A percentile compares a stretch with the other conserved stretches of the same genome.
Conservation (phyloP, 345 rosid genomes). For the Populus ilicifolia region DNA sequence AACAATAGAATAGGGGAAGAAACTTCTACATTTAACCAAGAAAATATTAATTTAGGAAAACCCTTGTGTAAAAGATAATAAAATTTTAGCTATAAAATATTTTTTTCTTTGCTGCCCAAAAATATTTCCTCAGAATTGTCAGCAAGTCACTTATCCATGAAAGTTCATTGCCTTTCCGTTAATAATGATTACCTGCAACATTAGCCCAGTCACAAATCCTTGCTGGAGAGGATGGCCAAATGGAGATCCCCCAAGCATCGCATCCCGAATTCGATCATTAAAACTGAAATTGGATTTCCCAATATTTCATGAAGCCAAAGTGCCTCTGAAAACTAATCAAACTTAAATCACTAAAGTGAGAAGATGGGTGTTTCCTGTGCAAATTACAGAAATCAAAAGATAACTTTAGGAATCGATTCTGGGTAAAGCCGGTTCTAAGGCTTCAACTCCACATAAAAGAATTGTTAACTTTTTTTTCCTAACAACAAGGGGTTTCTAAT, state of each 20-base stretch:
- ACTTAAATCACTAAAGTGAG: not conserved
- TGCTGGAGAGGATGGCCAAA: slow-evolving; percentile 97
- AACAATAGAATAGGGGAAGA: not conserved
- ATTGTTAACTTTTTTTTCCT: not conserved
- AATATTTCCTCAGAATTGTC: not conserved
- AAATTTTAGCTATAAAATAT: no score
- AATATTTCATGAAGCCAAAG: slow-evolving; percentile 8
- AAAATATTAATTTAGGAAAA: not conserved
- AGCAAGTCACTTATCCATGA: not conserved
- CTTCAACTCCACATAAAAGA: not conserved
- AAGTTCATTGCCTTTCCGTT: not conserved
- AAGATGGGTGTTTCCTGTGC: not conserved
- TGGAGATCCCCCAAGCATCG: slow-evolving; percentile 95
- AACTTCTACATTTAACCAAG: not conserved
- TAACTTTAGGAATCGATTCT: not conserved
- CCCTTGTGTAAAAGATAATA: no score
- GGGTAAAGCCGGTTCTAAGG: not conserved
- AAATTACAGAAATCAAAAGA: not conserved
- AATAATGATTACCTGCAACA: slow-evolving; percentile 59
- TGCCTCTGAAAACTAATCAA: not conserved
- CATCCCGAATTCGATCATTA: slow-evolving; percentile 96
- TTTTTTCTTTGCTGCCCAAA: not conserved
- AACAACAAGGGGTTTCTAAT: not conserved
- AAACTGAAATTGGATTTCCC: slow-evolving; percentile 52
- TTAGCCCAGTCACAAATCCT: slow-evolving; percentile 84